phyloP scores from a whole-genome alignment of 331 rosid species.

The Malus hybrid region DNA sequence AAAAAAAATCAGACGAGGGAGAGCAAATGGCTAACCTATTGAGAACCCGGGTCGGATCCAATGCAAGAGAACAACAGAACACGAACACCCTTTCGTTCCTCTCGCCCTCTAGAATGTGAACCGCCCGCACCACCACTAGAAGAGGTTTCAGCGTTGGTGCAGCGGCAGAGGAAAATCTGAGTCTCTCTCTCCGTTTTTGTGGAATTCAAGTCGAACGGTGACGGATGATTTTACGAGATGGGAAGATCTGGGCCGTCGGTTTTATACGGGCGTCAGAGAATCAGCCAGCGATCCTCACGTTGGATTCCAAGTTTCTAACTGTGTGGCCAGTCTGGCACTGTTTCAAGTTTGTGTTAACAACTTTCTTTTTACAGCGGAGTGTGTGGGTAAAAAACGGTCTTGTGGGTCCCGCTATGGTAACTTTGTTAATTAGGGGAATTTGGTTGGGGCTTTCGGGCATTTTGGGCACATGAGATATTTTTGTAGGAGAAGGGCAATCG shows the following conservation, averaged over 20 bases:
- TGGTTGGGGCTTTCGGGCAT: background rate
- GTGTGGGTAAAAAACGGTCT: too few species aligned
- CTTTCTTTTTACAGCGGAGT: background rate
- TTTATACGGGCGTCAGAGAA: background rate
- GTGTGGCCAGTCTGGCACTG: constrained; percentile 39
- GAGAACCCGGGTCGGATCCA: constrained; percentile 13
- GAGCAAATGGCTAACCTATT: background rate
- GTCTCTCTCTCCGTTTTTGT: background rate
- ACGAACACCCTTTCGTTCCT: background rate
- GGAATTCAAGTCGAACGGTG: background rate
- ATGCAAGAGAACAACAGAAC: background rate
- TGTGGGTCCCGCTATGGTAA: background rate
- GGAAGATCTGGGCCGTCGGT: constrained; percentile 34
- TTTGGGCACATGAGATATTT: background rate
- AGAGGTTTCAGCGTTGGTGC: background rate
- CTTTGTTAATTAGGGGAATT: background rate
- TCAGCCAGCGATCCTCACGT: constrained; percentile 21
- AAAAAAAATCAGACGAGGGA: background rate
- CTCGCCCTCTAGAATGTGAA: background rate
- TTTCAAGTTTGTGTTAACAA: background rate
- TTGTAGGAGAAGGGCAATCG: background rate
- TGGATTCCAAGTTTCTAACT: constrained; percentile 24
- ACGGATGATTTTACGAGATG: background rate
- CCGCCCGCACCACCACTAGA: background rate
- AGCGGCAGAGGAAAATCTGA: background rate